A percentile compares a stretch with the other conserved stretches of the same genome.
phyloP scores from a whole-genome alignment of 805 yeast species.

The Yarrowia sp. region DNA sequence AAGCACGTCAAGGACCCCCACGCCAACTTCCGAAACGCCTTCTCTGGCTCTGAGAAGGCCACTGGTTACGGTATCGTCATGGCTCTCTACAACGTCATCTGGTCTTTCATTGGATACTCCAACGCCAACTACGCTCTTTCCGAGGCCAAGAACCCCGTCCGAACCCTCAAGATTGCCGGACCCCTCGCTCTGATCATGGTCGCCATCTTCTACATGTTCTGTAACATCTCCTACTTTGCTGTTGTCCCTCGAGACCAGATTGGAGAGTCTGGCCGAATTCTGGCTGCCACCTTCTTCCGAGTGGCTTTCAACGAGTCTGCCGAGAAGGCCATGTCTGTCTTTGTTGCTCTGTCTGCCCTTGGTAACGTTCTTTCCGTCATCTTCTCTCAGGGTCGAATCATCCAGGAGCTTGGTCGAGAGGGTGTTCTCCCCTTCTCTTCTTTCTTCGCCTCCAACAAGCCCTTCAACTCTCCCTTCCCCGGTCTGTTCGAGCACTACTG shows the following conservation, averaged over 20 bases:
- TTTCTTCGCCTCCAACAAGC: slow-evolving; percentile 73
- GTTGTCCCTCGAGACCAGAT: slow-evolving; percentile 57
- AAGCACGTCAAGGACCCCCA: slow-evolving; percentile 59
- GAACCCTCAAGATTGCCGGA: slow-evolving; percentile 73
- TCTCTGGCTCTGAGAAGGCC: slow-evolving; percentile 55
- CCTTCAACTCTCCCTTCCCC: slow-evolving; percentile 74
- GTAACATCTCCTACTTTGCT: slow-evolving; percentile 72
- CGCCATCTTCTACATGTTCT: slow-evolving; percentile 73
- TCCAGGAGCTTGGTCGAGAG: slow-evolving; percentile 83
- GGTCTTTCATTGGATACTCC: slow-evolving; percentile 85
- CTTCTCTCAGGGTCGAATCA: slow-evolving; percentile 80
- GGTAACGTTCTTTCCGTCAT: slow-evolving; percentile 85
- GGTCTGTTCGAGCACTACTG: slow-evolving; percentile 81
- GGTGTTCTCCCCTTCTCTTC: slow-evolving; percentile 77
- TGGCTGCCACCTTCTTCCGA: slow-evolving; percentile 78
- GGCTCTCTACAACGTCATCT: slow-evolving; percentile 80
- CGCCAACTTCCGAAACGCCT: slow-evolving; percentile 66
- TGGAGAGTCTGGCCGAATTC: slow-evolving; percentile 65
- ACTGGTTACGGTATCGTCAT: slow-evolving; percentile 56
- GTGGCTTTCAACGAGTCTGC: slow-evolving; percentile 74
- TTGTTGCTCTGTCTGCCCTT: slow-evolving; percentile 80
- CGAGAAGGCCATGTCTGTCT: slow-evolving; percentile 74
- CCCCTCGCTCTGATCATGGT: slow-evolving; percentile 71
- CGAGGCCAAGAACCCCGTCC: slow-evolving; percentile 76
- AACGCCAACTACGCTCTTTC: slow-evolving; percentile 84